phyloP scores from a whole-genome alignment of 352 stramenopile species.

The Globisporangium alternatum region DNA sequence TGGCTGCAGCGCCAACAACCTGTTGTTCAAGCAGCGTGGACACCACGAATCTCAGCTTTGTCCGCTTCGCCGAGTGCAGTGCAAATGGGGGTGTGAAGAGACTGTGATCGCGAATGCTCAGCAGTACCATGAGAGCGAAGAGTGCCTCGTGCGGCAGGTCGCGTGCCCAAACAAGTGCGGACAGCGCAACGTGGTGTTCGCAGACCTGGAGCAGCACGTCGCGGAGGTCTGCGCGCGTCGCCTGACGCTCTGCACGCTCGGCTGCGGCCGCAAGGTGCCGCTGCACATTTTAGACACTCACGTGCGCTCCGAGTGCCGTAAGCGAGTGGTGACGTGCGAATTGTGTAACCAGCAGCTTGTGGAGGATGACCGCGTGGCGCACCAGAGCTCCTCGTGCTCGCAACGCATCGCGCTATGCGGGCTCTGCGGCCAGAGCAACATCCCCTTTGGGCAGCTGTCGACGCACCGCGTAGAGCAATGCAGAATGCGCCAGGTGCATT shows the following conservation, averaged over 20 bases:
- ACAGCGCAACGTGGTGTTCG: conserved; percentile 23
- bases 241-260: conserved; percentile 34
- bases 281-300: conserved; percentile 43
- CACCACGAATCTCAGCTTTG: conserved; percentile 47
- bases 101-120: conserved; percentile 39
- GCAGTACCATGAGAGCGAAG: conserved; percentile 41
- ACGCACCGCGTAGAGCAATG: conserved; percentile 48
- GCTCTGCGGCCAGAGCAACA: conserved; percentile 43
- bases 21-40: conserved; percentile 40
- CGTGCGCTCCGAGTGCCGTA: conserved; percentile 34
- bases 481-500: conserved; percentile 57
- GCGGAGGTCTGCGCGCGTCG: conserved; percentile 28
- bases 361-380: conserved; percentile 31
- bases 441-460: conserved; percentile 29
- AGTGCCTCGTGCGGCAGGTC: conserved; percentile 49
- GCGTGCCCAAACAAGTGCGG: conserved; percentile 59
- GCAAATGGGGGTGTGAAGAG: conserved; percentile 59
- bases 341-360: conserved; percentile 32
- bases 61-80: conserved; percentile 46
- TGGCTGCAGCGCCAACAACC: conserved; percentile 40
- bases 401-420: conserved; percentile 50
- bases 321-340: conserved; percentile 34
- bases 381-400: conserved; percentile 33
- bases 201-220: conserved; percentile 42
- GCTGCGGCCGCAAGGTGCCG: conserved; percentile 52